Conservation (phyloP, 768 basidiomycete species). For the Russula dissimulans region DNA sequence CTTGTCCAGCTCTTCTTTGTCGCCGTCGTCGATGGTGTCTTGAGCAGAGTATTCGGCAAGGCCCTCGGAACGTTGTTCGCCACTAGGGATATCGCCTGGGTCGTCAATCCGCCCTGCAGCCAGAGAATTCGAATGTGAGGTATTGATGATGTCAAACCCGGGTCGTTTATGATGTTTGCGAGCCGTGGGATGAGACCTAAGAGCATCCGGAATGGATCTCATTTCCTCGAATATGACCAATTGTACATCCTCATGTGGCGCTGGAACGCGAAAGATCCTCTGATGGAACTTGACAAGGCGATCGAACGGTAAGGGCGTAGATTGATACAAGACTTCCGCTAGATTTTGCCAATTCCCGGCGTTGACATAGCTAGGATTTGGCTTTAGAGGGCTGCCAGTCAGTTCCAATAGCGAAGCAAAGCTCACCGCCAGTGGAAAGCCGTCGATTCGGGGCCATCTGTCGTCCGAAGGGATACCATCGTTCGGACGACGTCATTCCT, state of each 20-base stretch:
- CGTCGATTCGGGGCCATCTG: neutral
- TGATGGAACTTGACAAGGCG: neutral
- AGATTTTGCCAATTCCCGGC: neutral
- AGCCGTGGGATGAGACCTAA: neutral
- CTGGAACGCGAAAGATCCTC: neutral
- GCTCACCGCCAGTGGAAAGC: constrained; percentile 1
- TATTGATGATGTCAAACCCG: neutral
- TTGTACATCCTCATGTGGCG: neutral
- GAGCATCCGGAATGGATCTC: neutral
- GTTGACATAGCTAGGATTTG: neutral
- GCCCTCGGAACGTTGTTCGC: neutral
- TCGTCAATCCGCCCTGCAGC: neutral
- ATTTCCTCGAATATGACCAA: neutral
- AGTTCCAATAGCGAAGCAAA: neutral
- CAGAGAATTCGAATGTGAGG: neutral
- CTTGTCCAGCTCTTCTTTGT: constrained; percentile 1
- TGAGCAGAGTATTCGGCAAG: neutral
- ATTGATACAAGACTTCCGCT: neutral
- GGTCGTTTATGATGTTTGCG: neutral
- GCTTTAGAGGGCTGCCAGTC: neutral
- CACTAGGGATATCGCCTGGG: neutral
- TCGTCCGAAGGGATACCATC: neutral
- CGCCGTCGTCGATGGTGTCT: neutral
- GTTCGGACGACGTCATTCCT: neutral
- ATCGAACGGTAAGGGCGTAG: neutral